These are phyloP conservation scores for Ensete glaucum DNA, from an alignment of 176 grass and related monocot species.

Conservation along the genomic window DNA sequence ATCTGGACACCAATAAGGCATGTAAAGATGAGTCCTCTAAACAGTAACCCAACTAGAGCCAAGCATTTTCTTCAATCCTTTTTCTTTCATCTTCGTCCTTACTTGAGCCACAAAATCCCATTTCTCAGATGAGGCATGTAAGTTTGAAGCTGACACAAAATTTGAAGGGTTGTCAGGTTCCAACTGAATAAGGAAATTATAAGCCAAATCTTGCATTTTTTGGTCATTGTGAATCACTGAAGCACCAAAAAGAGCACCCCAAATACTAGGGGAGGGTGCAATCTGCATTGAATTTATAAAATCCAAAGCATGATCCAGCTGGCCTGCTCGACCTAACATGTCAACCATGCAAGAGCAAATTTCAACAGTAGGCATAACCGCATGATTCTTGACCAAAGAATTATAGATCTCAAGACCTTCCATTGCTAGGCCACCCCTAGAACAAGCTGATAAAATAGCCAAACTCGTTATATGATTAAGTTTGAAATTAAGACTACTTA, in stretches of 20 bases:
- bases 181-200: conserved; percentile 39
- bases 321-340: conserved; percentile 45
- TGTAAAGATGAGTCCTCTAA: background rate
- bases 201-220: conserved; percentile 46
- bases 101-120: conserved; percentile 56
- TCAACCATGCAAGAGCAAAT: conserved; percentile 62
- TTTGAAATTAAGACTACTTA: conserved; percentile 40
- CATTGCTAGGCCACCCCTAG: conserved; percentile 30
- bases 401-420: conserved; percentile 48
- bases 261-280: conserved; percentile 40
- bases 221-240: conserved; percentile 41
- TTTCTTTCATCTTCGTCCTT: conserved; percentile 44
- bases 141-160: conserved; percentile 52
- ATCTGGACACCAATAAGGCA: background rate
- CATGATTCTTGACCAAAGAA: conserved; percentile 43
- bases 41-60: conserved; percentile 41
- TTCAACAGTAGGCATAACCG: conserved; percentile 38
- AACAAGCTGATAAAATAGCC: conserved; percentile 54
- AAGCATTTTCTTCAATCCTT: conserved; percentile 33
- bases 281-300: conserved; percentile 52
- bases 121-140: conserved; percentile 46
- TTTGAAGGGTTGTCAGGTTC: conserved; percentile 36
- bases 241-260: conserved; percentile 59
- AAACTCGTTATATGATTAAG: conserved; percentile 42
- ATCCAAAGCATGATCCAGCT: conserved; percentile 33